A percentile compares a stretch with the other conserved stretches of the same genome.
Evolutionary conservation across 371 early-diverging fungal genomes (phyloP).

Genomic region (Batkoa obscura): DNA sequence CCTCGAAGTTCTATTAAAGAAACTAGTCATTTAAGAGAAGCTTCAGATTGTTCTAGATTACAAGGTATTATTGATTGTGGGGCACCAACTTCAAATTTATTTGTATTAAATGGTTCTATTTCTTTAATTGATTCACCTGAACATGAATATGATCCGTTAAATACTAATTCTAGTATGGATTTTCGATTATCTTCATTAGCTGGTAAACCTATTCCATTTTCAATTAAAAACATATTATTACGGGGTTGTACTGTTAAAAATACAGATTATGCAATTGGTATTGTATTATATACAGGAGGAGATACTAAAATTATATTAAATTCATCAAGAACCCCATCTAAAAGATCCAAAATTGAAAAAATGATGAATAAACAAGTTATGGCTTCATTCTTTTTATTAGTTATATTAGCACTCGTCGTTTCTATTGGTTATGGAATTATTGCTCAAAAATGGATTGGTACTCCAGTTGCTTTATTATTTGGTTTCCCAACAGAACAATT

Average conservation of each 20-base stretch:
- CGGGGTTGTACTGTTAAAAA: conserved; percentile 81
- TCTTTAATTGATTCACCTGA: conserved; percentile 11
- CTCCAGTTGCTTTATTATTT: neutral
- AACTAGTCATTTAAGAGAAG: conserved; percentile 32
- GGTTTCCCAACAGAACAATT: neutral
- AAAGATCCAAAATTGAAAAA: conserved; percentile 75
- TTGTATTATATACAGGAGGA: conserved; percentile 73
- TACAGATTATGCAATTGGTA: conserved; percentile 67
- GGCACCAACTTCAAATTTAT: conserved; percentile 46
- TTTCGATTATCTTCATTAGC: neutral
- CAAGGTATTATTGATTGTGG: conserved; percentile 45
- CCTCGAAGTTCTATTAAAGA: conserved; percentile 39
- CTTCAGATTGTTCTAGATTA: conserved; percentile 35
- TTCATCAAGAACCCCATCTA: conserved; percentile 64
- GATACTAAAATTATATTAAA: conserved; percentile 87
- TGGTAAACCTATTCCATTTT: conserved; percentile 28
- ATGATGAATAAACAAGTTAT: conserved; percentile 68
- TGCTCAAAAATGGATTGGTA: conserved; percentile 14
- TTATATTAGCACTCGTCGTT: conserved; percentile 48
- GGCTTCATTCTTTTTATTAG: conserved; percentile 49
- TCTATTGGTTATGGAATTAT: conserved; percentile 39
- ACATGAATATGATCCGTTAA: neutral
- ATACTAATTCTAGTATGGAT: conserved; percentile 9
- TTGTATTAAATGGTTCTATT: conserved; percentile 32
- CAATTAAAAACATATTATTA: conserved; percentile 64